Base-by-base conservation (phyloP, 495 filamentous ascomycete genomes). In the Pseudevernia furfuracea region DNA sequence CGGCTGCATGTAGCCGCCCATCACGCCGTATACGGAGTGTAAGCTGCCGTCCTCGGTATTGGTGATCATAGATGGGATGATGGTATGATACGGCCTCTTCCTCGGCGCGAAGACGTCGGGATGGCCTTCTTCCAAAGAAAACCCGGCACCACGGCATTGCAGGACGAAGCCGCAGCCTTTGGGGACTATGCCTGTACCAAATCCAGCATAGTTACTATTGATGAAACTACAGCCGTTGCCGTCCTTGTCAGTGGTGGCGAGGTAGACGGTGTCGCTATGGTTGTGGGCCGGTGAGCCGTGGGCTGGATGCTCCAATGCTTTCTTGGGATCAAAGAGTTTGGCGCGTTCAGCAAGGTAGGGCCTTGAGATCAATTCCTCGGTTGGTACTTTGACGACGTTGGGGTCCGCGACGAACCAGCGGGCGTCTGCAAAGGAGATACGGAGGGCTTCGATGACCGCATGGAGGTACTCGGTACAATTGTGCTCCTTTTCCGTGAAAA, bases 1-100 rank as follows among this genome's bases (percentile, higher is more conserved):
- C 0, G 94, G 94, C 78, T 98, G 94, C 95, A 98, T 97, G 75
- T 92, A 96, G 39, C 94, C 94, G 66, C 94, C 94, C 94, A 97
- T 97, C 58, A 96, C 92, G 56, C 94, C 95, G 68, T 90, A 96
- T 0, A 96, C 90, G 46, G 84, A 85, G 71, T 96, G 88, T 63
- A 98, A 75, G 23, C 79, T 84, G 25, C 81, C 81, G 67, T 93
- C 90, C 21, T 76, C 79, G 2, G 83, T 71, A 66, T 91, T 89
- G 5, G 94, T 97, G 56, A 94, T 83, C 73, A 97, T 81, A 0
- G 89, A 92, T 0, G 94, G 92, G 71, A 98, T 98, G 74, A 98
- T 97, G 61, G 94, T 98, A 72, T 97, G 95, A 73, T 97, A 98
- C 0, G 94, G 95, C 23, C 94, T 74, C 77, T 97, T 97, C n/a